Evolutionary conservation across 2,329 filamentous ascomycete genomes (phyloP), one percentile per base, ranked within the genome.

Genomic region (Didymosphaeria variabile): DNA sequence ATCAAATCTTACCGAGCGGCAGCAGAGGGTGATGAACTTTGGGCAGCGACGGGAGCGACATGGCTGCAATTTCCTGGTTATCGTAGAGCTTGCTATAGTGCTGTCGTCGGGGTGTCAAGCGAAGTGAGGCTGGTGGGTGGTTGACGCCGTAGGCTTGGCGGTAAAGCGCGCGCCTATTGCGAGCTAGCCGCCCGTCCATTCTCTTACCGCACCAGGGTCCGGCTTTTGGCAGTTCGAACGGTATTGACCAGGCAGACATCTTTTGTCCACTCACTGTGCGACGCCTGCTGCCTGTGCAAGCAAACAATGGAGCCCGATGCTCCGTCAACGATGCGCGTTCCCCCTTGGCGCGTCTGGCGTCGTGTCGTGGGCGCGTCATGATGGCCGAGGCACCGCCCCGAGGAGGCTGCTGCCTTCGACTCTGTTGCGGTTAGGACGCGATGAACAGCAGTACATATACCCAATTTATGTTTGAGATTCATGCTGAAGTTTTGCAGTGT

Each of bases 271-370:
- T 15, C 49, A 52, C 51, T 50, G 57, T 50, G 54, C 54, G 55
- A 66, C 61, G 58, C 55, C 62, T 63, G 62, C 70, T 75, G 73
- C 72, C 74, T 76, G 62, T 53, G 32, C 65, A 66, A 71, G 72
- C 72, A 71, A 69, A 70, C 66, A 60, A 78, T 78, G 75, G 76
- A 75, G 72, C 63, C 70, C 63, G 66, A 77, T 78, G 75, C 71
- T 71, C 63, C 65, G 62, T 67, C 67, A 62, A 67, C 67, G 62
- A 68, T 64, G 74, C 70, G 71, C 65, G 67, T 64, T 68, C 59
- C 57, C 69, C 50, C 59, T 64, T 59, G 66, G 69, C 69, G 73
- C 67, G 66, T 67, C 66, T 61, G 50, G 62, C 56, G 45, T 60
- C 40, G 47, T 17, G 32, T 57, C 36, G 23, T 42, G 50, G 23